Conservation (phyloP, 2,329 filamentous ascomycete species). For the Diaporthe vexans region DNA sequence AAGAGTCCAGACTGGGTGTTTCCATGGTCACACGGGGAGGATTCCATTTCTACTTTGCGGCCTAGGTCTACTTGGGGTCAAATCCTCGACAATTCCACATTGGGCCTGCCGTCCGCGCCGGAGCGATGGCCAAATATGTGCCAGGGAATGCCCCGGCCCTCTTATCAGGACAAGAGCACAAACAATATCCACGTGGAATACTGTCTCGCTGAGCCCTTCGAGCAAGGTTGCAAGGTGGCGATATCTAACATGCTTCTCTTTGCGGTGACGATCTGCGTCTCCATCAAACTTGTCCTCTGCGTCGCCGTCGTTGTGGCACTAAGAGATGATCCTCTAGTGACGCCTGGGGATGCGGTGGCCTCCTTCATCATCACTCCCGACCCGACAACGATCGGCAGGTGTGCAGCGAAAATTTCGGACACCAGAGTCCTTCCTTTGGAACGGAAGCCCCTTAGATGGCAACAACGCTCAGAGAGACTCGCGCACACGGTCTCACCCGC, state of each 20-base stretch:
- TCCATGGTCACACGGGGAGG: neutral
- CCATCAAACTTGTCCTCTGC: conserved; percentile 22
- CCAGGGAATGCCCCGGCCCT: neutral
- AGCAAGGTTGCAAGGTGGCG: conserved; percentile 3
- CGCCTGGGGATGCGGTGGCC: conserved; percentile 28
- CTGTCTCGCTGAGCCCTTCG: conserved; percentile 3
- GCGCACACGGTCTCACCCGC: neutral
- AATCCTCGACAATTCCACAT: neutral
- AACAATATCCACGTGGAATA: conserved; percentile 3
- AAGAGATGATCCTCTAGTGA: conserved; percentile 8
- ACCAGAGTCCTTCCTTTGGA: too few relatives aligned
- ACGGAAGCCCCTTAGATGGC: neutral
- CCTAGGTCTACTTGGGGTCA: neutral
- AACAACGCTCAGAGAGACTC: neutral
- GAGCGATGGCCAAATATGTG: neutral
- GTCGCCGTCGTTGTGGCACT: neutral
- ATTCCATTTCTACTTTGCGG: neutral
- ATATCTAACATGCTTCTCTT: conserved; percentile 18
- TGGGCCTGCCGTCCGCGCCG: neutral
- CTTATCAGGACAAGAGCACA: neutral
- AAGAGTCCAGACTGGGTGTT: neutral
- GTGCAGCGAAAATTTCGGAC: neutral
- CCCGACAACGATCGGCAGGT: neutral
- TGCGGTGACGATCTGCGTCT: neutral
- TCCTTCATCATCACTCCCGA: conserved; percentile 29